These are phyloP conservation scores for Leccinum subatratum DNA, from an alignment of 1,284 basidiomycete species.

Conservation along the genomic window DNA sequence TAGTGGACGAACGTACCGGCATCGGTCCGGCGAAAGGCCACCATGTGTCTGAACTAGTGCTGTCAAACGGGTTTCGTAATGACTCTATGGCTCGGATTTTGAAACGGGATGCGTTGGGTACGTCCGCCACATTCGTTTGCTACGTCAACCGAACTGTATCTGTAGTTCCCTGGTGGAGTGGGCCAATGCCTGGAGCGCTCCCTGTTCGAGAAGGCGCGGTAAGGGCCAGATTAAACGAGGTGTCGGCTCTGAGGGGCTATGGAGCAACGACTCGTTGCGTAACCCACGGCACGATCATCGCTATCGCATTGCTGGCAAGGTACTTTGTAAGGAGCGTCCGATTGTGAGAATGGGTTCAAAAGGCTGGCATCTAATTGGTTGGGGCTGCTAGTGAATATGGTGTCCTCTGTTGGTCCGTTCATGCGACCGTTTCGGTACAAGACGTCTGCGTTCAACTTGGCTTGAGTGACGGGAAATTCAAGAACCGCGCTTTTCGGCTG, in stretches of 20 bases:
- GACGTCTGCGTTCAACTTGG: conserved; percentile 39
- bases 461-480: conserved; percentile 38
- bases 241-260: conserved; percentile 33
- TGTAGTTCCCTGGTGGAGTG: conserved; percentile 25
- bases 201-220: conserved; percentile 14
- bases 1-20: conserved; percentile 10
- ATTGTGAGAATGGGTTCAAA: conserved; percentile 21
- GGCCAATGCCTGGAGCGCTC: conserved; percentile 10
- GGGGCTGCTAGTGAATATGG: conserved; percentile 33
- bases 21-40: conserved; percentile 15
- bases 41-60: conserved; percentile 18
- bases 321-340: conserved; percentile 25
- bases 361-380: conserved; percentile 41
- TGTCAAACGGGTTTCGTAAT: conserved; percentile 26
- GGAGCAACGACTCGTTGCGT: conserved; percentile 36
- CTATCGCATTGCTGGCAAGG: conserved; percentile 36
- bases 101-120: conserved; percentile 25
- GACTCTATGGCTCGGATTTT: conserved; percentile 14
- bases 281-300: conserved; percentile 34
- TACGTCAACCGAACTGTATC: conserved; percentile 29
- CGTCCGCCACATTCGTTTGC: conserved; percentile 24
- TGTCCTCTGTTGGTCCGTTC: conserved; percentile 28
- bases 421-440: conserved; percentile 31
- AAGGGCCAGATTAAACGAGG: conserved; percentile 14
- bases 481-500: conserved; percentile 58